phyloP scores from a whole-genome alignment of 495 filamentous ascomycete genomes.

The Bathelium albidoporum region DNA sequence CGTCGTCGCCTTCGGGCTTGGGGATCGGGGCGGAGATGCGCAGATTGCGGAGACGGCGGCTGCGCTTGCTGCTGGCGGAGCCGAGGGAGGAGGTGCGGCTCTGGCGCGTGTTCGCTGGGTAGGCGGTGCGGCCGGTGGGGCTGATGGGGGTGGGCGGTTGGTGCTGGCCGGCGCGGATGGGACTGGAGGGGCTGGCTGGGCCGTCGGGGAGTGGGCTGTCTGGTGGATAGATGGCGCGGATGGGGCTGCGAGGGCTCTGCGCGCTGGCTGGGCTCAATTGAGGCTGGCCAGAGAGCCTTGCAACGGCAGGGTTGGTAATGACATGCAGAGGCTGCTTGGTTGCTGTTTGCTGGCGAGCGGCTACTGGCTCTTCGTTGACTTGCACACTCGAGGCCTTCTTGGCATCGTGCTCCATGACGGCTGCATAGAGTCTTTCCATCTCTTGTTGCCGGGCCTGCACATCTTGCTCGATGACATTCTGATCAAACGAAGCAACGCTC shows the following conservation, averaged over 20 bases:
- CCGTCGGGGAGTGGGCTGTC: conserved; percentile 13
- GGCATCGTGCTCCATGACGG: conserved; percentile 82
- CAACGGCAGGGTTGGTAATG: conserved; percentile 13
- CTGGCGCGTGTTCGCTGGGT: conserved; percentile 13
- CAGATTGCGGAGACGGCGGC: conserved; percentile 40
- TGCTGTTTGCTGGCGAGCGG: conserved; percentile 8
- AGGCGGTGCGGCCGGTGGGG: conserved; percentile 16
- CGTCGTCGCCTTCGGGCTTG: conserved; percentile 31
- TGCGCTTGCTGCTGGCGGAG: conserved; percentile 33
- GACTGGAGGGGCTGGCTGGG: conserved; percentile 14
- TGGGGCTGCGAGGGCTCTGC: conserved; percentile 18
- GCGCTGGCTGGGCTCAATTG: background rate
- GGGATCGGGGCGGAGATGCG: conserved; percentile 48
- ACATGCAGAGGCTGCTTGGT: conserved; percentile 10
- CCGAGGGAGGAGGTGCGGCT: conserved; percentile 28
- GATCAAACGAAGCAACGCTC: conserved; percentile 58
- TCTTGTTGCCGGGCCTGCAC: conserved; percentile 61
- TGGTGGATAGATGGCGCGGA: conserved; percentile 34
- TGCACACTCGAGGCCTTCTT: conserved; percentile 35
- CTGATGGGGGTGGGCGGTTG: background rate
- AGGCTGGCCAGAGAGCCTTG: background rate
- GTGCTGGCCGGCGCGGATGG: conserved; percentile 10
- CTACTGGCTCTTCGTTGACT: background rate
- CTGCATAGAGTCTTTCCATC: conserved; percentile 81
- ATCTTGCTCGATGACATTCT: conserved; percentile 61